Conservation (phyloP, 768 basidiomycete species). For the Rhodotorula paludigena region DNA sequence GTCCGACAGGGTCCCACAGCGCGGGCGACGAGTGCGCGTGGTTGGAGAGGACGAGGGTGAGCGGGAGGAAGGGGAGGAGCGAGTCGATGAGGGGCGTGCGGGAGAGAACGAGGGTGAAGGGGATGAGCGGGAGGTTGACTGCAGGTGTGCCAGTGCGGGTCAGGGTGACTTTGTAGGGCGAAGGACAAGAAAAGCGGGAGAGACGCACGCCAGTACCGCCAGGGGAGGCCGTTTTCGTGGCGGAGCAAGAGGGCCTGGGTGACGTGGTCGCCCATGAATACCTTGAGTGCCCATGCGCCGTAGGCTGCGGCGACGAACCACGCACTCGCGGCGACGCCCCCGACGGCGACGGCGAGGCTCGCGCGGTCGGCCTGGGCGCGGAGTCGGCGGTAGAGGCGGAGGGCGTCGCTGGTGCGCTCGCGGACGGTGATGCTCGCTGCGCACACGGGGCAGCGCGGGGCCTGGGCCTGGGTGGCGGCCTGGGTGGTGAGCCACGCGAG, state of each 20-base stretch:
- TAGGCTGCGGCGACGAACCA: conserved; percentile 37
- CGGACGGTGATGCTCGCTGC: conserved; percentile 26
- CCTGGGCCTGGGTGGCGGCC: not conserved
- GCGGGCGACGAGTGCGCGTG: not conserved
- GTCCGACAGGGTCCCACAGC: conserved; percentile 15
- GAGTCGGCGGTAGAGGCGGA: conserved; percentile 3
- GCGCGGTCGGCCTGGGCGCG: not conserved
- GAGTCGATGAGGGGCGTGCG: conserved; percentile 42
- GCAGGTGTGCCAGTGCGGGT: not conserved
- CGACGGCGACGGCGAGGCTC: conserved; percentile 24
- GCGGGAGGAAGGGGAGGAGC: conserved; percentile 42
- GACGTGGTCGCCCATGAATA: conserved; percentile 27
- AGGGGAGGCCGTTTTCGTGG: not conserved
- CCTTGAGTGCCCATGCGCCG: conserved; percentile 32
- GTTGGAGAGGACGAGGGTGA: conserved; percentile 36
- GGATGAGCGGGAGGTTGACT: conserved; percentile 41
- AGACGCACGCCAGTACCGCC: conserved; percentile 28
- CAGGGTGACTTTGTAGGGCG: not conserved
- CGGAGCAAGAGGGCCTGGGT: conserved; percentile 9
- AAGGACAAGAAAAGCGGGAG: not conserved
- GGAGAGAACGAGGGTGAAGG: conserved; percentile 37
- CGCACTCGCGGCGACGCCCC: conserved; percentile 13
- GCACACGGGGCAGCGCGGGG: conserved; percentile 37
- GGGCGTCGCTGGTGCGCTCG: not conserved
- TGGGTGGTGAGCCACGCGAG: conserved; percentile 36